Conservation (phyloP, 2,329 filamentous ascomycete species). For the Cercospora janseana region DNA sequence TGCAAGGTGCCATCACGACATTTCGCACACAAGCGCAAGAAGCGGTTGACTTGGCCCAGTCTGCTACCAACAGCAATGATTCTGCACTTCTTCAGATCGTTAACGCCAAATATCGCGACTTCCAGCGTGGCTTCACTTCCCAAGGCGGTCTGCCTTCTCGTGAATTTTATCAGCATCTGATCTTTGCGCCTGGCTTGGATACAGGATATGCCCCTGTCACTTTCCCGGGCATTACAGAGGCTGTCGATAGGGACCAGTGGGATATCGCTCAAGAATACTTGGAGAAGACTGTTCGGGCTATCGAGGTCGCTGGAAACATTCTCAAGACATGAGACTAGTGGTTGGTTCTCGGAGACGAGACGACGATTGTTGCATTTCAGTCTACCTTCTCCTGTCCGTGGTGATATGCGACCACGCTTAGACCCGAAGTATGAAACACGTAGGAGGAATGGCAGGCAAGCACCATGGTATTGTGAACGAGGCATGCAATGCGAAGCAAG, state of each 20-base stretch:
- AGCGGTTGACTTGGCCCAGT: conserved; percentile 19
- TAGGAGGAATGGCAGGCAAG: too few species aligned
- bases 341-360: too few species aligned
- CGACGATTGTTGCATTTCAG: too few species aligned
- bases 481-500: too few species aligned
- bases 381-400: too few species aligned
- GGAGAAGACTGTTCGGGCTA: conserved; percentile 10
- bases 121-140: conserved; percentile 47
- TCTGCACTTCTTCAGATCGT: conserved; percentile 38
- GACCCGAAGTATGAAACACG: too few species aligned
- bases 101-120: conserved; percentile 49
- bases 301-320: conserved; percentile 25
- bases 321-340: conserved; percentile 25
- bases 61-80: conserved; percentile 22
- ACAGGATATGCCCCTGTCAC: conserved; percentile 68
- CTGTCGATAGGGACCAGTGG: conserved; percentile 28
- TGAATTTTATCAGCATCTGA: conserved; percentile 48
- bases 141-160: conserved; percentile 48
- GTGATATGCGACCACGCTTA: too few species aligned
- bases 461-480: too few species aligned
- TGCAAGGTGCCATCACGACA: conserved; percentile 31
- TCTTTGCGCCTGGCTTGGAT: conserved; percentile 48
- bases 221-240: conserved; percentile 60
- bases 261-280: conserved; percentile 2
- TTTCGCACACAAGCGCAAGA: conserved; percentile 52